Evolutionary conservation across 2,329 filamentous ascomycete species (phyloP).

Genomic region (Neofusicoccum parvum): DNA sequence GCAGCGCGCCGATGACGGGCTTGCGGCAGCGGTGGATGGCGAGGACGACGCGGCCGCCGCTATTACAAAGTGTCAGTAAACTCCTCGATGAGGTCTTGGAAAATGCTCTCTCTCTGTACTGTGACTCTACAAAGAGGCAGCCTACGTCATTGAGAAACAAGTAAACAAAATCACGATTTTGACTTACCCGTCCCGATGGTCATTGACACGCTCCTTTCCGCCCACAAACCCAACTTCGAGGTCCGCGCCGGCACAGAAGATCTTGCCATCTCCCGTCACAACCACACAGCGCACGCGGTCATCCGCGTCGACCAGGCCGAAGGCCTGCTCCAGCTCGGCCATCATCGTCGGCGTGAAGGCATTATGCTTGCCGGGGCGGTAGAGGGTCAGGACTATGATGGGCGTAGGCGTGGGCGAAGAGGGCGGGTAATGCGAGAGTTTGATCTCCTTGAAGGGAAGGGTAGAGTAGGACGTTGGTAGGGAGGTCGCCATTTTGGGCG

Average conservation of each 20-base stretch:
- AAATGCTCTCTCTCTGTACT: no score
- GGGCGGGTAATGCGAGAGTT: slow-evolving; percentile 42
- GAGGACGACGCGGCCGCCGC: slow-evolving; percentile 50
- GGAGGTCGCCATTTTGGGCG: not conserved
- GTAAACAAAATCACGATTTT: no score
- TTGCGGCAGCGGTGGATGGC: slow-evolving; percentile 62
- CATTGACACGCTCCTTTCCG: slow-evolving; percentile 44
- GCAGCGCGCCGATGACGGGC: slow-evolving; percentile 57
- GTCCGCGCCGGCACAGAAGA: slow-evolving; percentile 61
- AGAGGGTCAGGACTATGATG: slow-evolving; percentile 64
- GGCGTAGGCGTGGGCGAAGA: slow-evolving; percentile 59
- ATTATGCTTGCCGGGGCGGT: slow-evolving; percentile 68
- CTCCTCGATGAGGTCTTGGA: no score
- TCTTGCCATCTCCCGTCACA: slow-evolving; percentile 54
- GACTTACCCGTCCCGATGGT: slow-evolving; percentile 57
- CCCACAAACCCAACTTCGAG: slow-evolving; percentile 55
- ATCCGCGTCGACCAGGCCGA: slow-evolving; percentile 55
- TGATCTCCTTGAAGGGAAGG: slow-evolving; percentile 45
- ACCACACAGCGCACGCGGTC: slow-evolving; percentile 58
- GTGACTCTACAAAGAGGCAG: no score
- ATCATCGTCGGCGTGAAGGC: slow-evolving; percentile 69
- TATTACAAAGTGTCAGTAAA: slow-evolving; percentile 22
- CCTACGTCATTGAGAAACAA: not conserved
- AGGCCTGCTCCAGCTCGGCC: slow-evolving; percentile 59
- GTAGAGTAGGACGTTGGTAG: slow-evolving; percentile 44